Percentiles rank a stretch among this genome's conserved stretches.
phyloP scores from a whole-genome alignment of 805 yeast species.

The Candida morakotiae region DNA sequence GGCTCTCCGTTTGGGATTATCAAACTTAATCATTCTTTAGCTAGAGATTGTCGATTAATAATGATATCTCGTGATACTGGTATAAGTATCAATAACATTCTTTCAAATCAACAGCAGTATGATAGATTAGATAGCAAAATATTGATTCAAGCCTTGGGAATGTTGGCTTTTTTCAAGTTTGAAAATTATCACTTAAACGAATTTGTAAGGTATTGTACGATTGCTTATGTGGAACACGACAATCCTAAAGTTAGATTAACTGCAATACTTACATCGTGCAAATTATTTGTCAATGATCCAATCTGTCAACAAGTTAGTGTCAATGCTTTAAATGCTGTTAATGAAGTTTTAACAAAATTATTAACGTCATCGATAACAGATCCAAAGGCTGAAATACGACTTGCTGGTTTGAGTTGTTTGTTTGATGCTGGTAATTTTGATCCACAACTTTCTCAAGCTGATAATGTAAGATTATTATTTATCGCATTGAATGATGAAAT shows the following conservation, averaged over 20 bases:
- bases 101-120: slow-evolving; percentile 27
- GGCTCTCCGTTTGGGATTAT: slow-evolving; percentile 73
- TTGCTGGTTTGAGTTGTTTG: slow-evolving; percentile 70
- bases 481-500: slow-evolving; percentile 90
- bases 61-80: slow-evolving; percentile 70
- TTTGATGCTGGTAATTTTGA: slow-evolving; percentile 66
- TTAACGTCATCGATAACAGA: slow-evolving; percentile 85
- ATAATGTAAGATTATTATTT: slow-evolving; percentile 76
- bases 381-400: slow-evolving; percentile 77
- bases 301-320: slow-evolving; percentile 82
- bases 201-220: slow-evolving; percentile 79
- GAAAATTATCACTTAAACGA: slow-evolving; percentile 76
- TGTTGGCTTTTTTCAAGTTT: slow-evolving; percentile 72
- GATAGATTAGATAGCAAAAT: slow-evolving; percentile 40
- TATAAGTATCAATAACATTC: slow-evolving; percentile 29
- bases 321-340: slow-evolving; percentile 75
- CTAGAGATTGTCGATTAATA: slow-evolving; percentile 72
- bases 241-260: slow-evolving; percentile 74
- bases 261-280: slow-evolving; percentile 82
- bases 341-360: slow-evolving; percentile 77
- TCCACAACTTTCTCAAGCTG: slow-evolving; percentile 91
- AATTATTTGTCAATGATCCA: slow-evolving; percentile 71
- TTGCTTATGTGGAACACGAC: slow-evolving; percentile 79
- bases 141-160: slow-evolving; percentile 73
- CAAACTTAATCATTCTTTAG: slow-evolving; percentile 58